Conservation (phyloP, 2,329 filamentous ascomycete genomes). For the Pleoardoris graminearum region DNA sequence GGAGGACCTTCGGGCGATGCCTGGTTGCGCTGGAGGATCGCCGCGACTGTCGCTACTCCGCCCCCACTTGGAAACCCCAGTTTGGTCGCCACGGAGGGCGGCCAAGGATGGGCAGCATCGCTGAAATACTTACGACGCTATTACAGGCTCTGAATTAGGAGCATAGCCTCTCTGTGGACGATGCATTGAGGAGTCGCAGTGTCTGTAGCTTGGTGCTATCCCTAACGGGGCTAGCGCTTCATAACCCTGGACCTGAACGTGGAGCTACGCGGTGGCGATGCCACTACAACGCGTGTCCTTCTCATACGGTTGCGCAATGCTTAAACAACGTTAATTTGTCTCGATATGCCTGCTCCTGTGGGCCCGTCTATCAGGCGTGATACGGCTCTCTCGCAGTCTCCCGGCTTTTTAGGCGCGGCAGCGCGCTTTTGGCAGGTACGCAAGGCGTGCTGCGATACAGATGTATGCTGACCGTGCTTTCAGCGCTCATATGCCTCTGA, state of each 20-base stretch:
- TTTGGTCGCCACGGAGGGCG: no score
- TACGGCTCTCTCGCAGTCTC: slow-evolving; percentile 31
- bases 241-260: slow-evolving; percentile 1
- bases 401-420: slow-evolving; percentile 52
- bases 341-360: slow-evolving; percentile 35
- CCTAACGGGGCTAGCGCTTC: background rate
- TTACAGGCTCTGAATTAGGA: no score
- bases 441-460: background rate
- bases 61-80: no score
- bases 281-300: slow-evolving; percentile 16
- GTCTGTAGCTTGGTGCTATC: no score
- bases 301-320: slow-evolving; percentile 21
- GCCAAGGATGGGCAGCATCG: no score
- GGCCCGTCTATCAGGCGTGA: slow-evolving; percentile 26
- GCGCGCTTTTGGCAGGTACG: slow-evolving; percentile 55
- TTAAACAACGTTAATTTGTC: slow-evolving; percentile 30
- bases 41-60: no score
- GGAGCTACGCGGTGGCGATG: no score
- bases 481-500: slow-evolving; percentile 85
- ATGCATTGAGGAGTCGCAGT: no score
- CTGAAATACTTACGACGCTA: no score
- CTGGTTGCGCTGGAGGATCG: background rate
- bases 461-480: slow-evolving; percentile 12
- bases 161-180: no score
- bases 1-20: no score